phyloP scores from a whole-genome alignment of 441 rosid species.

The Omphalea diandra region DNA sequence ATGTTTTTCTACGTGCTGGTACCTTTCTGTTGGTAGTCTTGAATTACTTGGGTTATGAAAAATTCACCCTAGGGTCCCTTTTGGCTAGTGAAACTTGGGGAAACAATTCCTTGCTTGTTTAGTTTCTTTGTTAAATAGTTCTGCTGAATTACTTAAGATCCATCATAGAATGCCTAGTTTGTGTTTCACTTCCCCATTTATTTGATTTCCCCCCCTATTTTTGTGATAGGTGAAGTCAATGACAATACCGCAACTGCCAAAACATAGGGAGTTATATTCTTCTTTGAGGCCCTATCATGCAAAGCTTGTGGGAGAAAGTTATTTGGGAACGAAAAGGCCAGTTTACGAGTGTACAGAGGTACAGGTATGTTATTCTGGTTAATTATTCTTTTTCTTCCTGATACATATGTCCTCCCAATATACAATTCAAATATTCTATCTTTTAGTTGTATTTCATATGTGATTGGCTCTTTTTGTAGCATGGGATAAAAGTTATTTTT shows the following conservation, averaged over 20 bases:
- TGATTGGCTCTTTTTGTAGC: background rate
- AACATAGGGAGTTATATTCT: constrained; percentile 64
- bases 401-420: background rate
- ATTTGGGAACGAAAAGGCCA: constrained; percentile 83
- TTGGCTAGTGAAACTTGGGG: background rate
- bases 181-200: background rate
- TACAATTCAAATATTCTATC: background rate
- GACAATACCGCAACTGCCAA: constrained; percentile 79
- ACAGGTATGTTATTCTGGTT: constrained; percentile 54
- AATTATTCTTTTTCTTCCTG: background rate
- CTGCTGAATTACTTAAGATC: background rate
- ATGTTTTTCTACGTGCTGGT: background rate
- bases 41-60: background rate
- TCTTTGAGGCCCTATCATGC: constrained; percentile 76
- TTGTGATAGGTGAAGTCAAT: constrained; percentile 66
- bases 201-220: constrained; percentile 7
- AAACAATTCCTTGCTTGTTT: background rate
- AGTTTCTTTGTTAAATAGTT: background rate
- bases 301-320: constrained; percentile 95
- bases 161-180: background rate
- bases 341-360: constrained; percentile 83
- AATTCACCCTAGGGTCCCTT: background rate
- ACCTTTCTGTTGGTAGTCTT: background rate
- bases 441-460: background rate
- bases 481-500: background rate